Evolutionary conservation across 169 alveolate genomes (phyloP).

Genomic region (Besnoitia besnoiti): DNA sequence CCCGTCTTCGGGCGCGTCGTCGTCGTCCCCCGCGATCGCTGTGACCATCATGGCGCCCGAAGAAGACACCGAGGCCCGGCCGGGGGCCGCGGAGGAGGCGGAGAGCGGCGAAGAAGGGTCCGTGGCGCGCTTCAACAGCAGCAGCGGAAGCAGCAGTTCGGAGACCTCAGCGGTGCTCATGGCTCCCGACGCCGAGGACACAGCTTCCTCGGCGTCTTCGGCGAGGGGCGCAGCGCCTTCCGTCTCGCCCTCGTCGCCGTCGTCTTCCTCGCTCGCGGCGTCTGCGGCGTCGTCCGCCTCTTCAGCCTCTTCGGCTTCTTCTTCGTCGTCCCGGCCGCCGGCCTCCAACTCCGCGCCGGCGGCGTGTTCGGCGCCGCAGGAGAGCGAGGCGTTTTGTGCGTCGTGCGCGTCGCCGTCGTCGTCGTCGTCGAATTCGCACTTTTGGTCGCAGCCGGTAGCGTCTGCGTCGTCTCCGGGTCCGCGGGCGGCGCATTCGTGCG

Average conservation of each 20-base stretch:
- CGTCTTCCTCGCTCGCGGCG: neutral
- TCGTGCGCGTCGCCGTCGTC: neutral
- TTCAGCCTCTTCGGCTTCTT: neutral
- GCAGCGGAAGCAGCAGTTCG: neutral
- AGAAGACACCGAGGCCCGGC: neutral
- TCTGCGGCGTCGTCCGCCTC: neutral
- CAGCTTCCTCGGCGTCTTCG: neutral
- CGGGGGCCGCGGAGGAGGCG: too few relatives aligned
- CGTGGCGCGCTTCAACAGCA: neutral
- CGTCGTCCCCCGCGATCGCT: too few relatives aligned
- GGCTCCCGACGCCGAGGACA: neutral
- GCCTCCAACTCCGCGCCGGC: neutral
- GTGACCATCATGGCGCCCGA: neutral
- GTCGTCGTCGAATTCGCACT: neutral
- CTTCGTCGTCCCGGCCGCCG: neutral
- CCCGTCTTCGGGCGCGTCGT: too few relatives aligned
- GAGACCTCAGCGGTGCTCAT: neutral
- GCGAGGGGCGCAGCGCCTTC: too few relatives aligned
- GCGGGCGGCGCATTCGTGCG: slow-evolving; percentile 82
- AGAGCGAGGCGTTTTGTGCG: too few relatives aligned
- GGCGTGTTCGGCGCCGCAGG: neutral
- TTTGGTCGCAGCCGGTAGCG: neutral
- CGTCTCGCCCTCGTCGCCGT: too few relatives aligned
- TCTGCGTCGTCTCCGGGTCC: slow-evolving; percentile 73
- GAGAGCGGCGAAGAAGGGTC: neutral